A percentile compares a stretch with the other conserved stretches of the same genome.
Conservation (phyloP, 2,329 filamentous ascomycete species). For the Periconia macrospinosa region DNA sequence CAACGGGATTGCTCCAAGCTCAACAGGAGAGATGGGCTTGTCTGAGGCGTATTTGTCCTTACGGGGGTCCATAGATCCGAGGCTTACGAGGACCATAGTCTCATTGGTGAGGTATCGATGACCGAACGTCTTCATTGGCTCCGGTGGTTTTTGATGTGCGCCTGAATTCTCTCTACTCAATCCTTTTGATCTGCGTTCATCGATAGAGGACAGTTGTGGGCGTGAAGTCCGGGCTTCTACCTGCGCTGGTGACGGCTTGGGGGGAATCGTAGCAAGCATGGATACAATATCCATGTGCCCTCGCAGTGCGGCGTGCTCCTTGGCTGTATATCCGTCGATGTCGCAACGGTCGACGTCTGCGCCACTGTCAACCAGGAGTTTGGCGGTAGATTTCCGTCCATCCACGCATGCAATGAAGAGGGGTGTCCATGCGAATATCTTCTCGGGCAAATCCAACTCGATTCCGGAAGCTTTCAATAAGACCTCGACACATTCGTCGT, state of each 20-base stretch:
- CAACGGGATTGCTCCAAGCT: conserved; percentile 83
- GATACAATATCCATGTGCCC: conserved; percentile 83
- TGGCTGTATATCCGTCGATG: conserved; percentile 90
- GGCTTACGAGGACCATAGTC: conserved; percentile 85
- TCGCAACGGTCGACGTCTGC: conserved; percentile 76
- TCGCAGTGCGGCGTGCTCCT: conserved; percentile 87
- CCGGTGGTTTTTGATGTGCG: conserved; percentile 55
- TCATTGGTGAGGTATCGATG: conserved; percentile 91
- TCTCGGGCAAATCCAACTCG: conserved; percentile 76
- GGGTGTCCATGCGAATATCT: conserved; percentile 92
- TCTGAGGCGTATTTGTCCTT: conserved; percentile 56
- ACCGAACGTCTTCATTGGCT: conserved; percentile 92
- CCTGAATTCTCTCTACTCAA: conserved; percentile 42
- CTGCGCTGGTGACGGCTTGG: conserved; percentile 31
- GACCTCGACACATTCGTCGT: conserved; percentile 76
- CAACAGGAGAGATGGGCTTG: conserved; percentile 68
- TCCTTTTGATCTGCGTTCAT: conserved; percentile 46
- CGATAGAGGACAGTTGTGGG: conserved; percentile 61
- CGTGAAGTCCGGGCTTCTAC: conserved; percentile 42
- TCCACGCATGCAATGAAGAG: conserved; percentile 91
- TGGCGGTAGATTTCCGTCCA: conserved; percentile 73
- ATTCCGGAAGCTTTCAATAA: conserved; percentile 72
- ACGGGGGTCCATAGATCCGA: conserved; percentile 92
- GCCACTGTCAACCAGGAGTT: conserved; percentile 76
- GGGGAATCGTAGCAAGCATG: conserved; percentile 63